Evolutionary conservation across 2,329 filamentous ascomycete species (phyloP).

Genomic region (Colletotrichum sidae): DNA sequence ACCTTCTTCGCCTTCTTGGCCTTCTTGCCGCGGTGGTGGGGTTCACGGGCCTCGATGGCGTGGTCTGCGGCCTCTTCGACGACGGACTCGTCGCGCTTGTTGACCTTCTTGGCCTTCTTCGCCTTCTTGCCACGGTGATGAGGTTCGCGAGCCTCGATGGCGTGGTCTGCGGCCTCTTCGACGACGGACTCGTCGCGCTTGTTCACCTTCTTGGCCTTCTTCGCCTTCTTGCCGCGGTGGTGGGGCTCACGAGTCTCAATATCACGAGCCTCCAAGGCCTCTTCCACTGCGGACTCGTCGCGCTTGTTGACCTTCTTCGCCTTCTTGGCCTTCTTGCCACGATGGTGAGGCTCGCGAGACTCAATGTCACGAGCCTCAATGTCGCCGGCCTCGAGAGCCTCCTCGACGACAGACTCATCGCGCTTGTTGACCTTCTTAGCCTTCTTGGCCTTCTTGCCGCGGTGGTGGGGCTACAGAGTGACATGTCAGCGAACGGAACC

Average conservation of each 20-base stretch:
- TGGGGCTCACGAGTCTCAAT: conserved; percentile 35
- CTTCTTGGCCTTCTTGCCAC: conserved; percentile 34
- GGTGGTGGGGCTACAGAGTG: conserved; percentile 35
- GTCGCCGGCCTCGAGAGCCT: conserved; percentile 21
- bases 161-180: too few species aligned
- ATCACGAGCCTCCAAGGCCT: conserved; percentile 27
- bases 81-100: conserved; percentile 11
- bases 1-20: conserved; percentile 24
- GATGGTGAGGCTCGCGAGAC: conserved; percentile 32
- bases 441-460: conserved; percentile 34
- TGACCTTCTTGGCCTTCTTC: conserved; percentile 30
- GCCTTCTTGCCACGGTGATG: conserved; percentile 37
- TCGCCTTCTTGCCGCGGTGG: too few species aligned
- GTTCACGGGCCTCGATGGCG: too few species aligned
- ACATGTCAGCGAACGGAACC: conserved; percentile 5
- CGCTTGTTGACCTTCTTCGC: not conserved
- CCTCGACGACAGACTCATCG: conserved; percentile 13
- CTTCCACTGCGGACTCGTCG: too few species aligned
- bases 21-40: conserved; percentile 37
- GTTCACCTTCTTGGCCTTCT: too few species aligned
- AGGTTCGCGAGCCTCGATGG: conserved; percentile 38
- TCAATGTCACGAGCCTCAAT: conserved; percentile 33
- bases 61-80: too few species aligned
- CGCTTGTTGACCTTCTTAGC: conserved; percentile 29
- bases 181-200: too few species aligned